Evolutionary conservation across 805 yeast species (phyloP).

Genomic region (Saccharomyces kudriavzevii): DNA sequence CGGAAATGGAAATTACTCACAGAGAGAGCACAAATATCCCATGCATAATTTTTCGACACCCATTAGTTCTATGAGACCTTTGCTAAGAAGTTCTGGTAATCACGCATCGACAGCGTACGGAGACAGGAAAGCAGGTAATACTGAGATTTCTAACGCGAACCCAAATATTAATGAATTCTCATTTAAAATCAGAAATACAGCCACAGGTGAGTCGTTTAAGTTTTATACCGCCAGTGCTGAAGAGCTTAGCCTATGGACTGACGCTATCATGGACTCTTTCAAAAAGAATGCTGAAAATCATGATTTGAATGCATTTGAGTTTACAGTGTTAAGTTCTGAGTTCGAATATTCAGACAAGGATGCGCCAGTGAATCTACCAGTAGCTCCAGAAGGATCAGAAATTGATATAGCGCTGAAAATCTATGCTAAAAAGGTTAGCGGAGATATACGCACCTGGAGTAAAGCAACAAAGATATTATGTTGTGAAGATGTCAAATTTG

Average conservation of each 20-base stretch:
- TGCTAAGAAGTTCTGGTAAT: conserved; percentile 16
- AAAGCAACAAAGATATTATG: conserved; percentile 36
- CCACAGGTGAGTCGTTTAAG: conserved; percentile 46
- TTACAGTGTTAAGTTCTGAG: conserved; percentile 47
- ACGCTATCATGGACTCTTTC: conserved; percentile 42
- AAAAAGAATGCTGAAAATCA: conserved; percentile 31
- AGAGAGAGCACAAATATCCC: not conserved
- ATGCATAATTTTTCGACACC: conserved; percentile 11
- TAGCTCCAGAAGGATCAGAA: conserved; percentile 46
- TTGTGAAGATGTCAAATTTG: conserved; percentile 38
- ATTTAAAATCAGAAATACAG: conserved; percentile 52
- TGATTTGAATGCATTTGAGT: conserved; percentile 45
- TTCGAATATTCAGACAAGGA: conserved; percentile 58
- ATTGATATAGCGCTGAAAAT: conserved; percentile 35
- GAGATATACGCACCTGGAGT: not conserved
- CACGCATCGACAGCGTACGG: conserved; percentile 10
- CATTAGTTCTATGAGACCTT: conserved; percentile 17
- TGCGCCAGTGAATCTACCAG: conserved; percentile 43
- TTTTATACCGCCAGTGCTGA: conserved; percentile 39
- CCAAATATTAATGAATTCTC: conserved; percentile 14
- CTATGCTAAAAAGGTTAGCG: conserved; percentile 18
- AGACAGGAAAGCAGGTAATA: conserved; percentile 1
- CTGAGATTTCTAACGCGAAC: conserved; percentile 14
- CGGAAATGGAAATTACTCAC: conserved; percentile 1
- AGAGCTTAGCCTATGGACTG: conserved; percentile 55